These are phyloP conservation scores for Cercophora newfieldiana DNA, from an alignment of 495 filamentous ascomycete species.

Conservation along the genomic window DNA sequence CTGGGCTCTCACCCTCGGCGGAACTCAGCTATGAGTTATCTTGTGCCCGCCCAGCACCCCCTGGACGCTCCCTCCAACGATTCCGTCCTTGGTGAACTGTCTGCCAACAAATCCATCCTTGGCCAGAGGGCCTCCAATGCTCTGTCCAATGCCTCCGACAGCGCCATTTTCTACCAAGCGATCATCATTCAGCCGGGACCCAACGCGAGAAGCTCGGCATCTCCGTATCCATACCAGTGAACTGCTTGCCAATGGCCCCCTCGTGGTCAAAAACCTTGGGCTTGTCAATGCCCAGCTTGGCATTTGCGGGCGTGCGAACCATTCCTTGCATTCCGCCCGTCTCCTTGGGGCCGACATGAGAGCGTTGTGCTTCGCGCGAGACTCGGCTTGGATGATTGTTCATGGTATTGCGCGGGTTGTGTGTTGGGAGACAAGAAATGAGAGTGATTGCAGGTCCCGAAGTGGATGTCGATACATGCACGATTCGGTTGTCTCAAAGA, in stretches of 20 bases:
- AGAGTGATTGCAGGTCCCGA: too few species aligned
- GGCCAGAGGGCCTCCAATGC: slow-evolving; percentile 54
- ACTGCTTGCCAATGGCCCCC: slow-evolving; percentile 42
- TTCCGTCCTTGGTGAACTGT: slow-evolving; percentile 51
- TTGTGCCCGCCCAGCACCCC: slow-evolving; percentile 31
- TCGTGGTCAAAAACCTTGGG: slow-evolving; percentile 36
- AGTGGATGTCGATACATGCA: too few species aligned
- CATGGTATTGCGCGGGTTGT: background rate
- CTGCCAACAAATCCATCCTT: slow-evolving; percentile 50
- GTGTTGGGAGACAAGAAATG: background rate
- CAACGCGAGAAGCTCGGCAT: background rate
- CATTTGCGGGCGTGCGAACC: slow-evolving; percentile 26
- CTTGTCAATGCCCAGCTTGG: slow-evolving; percentile 22
- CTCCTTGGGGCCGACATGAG: slow-evolving; percentile 22
- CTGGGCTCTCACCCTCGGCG: too few species aligned
- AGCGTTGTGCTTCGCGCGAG: slow-evolving; percentile 14
- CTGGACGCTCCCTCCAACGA: slow-evolving; percentile 49
- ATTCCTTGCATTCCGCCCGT: slow-evolving; percentile 26
- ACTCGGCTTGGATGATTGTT: slow-evolving; percentile 4
- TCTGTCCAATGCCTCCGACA: slow-evolving; percentile 52
- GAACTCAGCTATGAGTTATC: slow-evolving; percentile 18
- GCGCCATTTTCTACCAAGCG: slow-evolving; percentile 43
- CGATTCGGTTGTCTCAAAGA: too few species aligned
- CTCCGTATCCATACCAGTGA: slow-evolving; percentile 25
- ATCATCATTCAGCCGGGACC: background rate